Conservation (phyloP, 495 filamentous ascomycete genomes). For the Elasticomyces elasticus region DNA sequence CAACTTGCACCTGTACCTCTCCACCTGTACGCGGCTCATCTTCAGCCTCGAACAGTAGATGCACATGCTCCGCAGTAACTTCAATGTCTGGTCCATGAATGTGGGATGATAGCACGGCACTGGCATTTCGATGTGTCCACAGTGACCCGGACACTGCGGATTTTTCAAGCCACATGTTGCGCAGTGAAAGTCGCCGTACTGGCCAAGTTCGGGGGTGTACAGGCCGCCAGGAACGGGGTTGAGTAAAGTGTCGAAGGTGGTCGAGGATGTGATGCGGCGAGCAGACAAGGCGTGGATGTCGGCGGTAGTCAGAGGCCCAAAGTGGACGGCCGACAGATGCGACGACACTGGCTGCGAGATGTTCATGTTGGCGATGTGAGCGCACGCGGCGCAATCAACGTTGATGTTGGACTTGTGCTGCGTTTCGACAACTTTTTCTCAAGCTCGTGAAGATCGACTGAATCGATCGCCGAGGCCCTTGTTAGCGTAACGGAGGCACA, state of each 20-base stretch:
- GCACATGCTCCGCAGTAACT: conserved; percentile 76
- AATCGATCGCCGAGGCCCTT: too few relatives aligned
- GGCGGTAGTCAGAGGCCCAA: conserved; percentile 64
- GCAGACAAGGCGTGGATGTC: conserved; percentile 87
- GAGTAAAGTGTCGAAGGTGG: conserved; percentile 78
- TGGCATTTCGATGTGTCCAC: conserved; percentile 89
- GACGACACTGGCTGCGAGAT: conserved; percentile 83
- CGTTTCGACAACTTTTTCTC: too few relatives aligned
- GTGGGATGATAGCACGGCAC: conserved; percentile 86
- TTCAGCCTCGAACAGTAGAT: conserved; percentile 78
- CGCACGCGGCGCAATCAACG: not conserved
- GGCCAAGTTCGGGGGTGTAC: conserved; percentile 88
- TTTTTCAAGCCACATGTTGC: conserved; percentile 30
- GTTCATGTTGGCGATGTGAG: conserved; percentile 46
- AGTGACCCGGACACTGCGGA: conserved; percentile 70
- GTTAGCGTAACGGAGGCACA: too few relatives aligned
- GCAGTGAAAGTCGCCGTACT: conserved; percentile 69
- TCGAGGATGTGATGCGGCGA: conserved; percentile 79
- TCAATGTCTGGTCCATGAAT: conserved; percentile 82
- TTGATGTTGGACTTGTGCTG: too few relatives aligned
- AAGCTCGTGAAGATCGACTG: too few relatives aligned
- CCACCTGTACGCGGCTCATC: conserved; percentile 59
- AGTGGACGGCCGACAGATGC: conserved; percentile 76
- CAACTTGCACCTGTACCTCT: conserved; percentile 74
- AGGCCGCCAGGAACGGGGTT: conserved; percentile 80